Conservation (phyloP, 805 yeast genomes). For the Saccharomycopsis guyanensis region DNA sequence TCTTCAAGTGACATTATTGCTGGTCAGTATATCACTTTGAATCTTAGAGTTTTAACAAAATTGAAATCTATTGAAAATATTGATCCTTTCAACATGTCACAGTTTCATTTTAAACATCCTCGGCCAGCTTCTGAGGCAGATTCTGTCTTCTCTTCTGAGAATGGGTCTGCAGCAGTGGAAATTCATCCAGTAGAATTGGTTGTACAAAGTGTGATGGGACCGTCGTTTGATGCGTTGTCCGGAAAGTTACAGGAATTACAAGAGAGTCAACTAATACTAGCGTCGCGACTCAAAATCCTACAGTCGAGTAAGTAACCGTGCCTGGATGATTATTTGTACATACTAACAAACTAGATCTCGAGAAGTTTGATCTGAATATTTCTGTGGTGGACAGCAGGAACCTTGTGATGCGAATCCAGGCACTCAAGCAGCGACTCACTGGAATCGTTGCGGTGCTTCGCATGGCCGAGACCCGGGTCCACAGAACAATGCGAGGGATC, state of each 20-base stretch:
- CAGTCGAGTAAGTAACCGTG: constrained; percentile 12
- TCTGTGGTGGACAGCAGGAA: constrained; percentile 5
- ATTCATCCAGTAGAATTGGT: constrained; percentile 20
- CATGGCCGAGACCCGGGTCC: constrained; percentile 8
- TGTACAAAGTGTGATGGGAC: constrained; percentile 18
- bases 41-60: too few species aligned
- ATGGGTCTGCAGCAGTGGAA: constrained; percentile 3
- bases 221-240: constrained; percentile 15
- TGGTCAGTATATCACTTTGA: too few species aligned
- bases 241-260: constrained; percentile 15
- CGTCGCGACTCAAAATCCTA: constrained; percentile 9
- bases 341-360: background rate
- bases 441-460: constrained; percentile 3
- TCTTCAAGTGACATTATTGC: too few species aligned
- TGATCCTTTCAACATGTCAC: too few species aligned
- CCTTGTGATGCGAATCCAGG: constrained; percentile 1
- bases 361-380: constrained; percentile 5
- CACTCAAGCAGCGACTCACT: background rate
- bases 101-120: constrained; percentile 1
- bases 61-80: too few species aligned
- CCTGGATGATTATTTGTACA: too few species aligned
- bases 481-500: background rate
- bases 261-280: constrained; percentile 17
- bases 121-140: background rate
- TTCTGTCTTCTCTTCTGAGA: constrained; percentile 3